These are phyloP conservation scores for Trypanosoma lewisi DNA, from an alignment of 208 protist genomes.

Conservation along the genomic window DNA sequence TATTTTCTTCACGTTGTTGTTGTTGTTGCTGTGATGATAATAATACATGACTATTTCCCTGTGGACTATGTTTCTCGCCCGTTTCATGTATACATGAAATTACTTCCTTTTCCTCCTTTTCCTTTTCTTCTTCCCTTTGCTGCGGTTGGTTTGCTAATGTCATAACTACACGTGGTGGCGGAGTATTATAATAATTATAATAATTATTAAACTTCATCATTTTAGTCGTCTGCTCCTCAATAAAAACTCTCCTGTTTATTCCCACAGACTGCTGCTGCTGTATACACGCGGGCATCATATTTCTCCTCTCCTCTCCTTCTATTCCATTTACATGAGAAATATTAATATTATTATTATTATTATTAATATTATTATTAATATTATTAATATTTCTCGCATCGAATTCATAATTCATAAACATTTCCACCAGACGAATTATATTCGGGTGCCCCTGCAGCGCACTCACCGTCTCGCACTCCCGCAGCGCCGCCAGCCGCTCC, in stretches of 20 bases:
- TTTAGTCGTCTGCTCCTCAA: too few species aligned
- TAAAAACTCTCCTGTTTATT: background rate
- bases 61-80: too few species aligned
- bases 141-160: background rate
- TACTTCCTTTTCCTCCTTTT: too few species aligned
- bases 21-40: too few species aligned
- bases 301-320: too few species aligned
- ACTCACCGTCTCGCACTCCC: slow-evolving; percentile 58
- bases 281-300: too few species aligned
- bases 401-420: slow-evolving; percentile 76
- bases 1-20: too few species aligned
- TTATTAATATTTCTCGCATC: background rate
- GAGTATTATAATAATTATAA: background rate
- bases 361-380: too few species aligned
- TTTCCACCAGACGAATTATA: slow-evolving; percentile 59
- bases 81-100: too few species aligned
- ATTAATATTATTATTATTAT: too few species aligned
- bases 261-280: background rate
- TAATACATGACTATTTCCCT: too few species aligned
- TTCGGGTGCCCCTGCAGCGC: slow-evolving; percentile 60
- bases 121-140: background rate
- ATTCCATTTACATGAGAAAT: too few species aligned
- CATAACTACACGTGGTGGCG: background rate
- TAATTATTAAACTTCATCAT: background rate
- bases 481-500: slow-evolving; percentile 44